Percentiles rank a stretch among this genome's conserved stretches.
phyloP scores from a whole-genome alignment of 2,329 filamentous ascomycete genomes.

The Monilinia aucupariae region DNA sequence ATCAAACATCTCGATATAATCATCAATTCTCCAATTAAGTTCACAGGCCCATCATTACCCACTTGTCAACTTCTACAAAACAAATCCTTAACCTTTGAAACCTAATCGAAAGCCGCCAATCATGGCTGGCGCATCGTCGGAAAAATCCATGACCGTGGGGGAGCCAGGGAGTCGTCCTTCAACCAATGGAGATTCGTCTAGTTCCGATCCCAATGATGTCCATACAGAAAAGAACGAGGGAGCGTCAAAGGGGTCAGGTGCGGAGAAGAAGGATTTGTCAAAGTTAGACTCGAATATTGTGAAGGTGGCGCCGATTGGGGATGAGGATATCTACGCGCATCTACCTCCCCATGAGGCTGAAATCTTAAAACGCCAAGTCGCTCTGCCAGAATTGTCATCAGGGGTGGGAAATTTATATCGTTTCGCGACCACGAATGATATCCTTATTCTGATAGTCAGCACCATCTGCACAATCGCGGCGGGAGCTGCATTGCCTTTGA shows the following conservation, averaged over 20 bases:
- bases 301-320: conserved; percentile 32
- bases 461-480: conserved; percentile 50
- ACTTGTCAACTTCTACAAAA: not conserved
- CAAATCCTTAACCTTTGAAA: not conserved
- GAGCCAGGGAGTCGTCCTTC: conserved; percentile 21
- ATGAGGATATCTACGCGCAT: conserved; percentile 54
- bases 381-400: conserved; percentile 57
- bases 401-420: conserved; percentile 56
- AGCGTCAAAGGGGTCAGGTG: conserved; percentile 51
- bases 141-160: conserved; percentile 28
- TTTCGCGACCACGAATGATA: conserved; percentile 49
- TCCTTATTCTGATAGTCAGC: conserved; percentile 47
- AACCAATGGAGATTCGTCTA: conserved; percentile 23
- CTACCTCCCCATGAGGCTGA: conserved; percentile 60
- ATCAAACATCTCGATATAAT: not conserved
- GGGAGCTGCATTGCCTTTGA: conserved; percentile 54
- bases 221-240: conserved; percentile 33
- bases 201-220: conserved; percentile 22
- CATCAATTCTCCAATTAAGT: no score
- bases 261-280: conserved; percentile 53
- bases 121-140: conserved; percentile 31
- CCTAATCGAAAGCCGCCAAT: conserved; percentile 21
- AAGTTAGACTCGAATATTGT: conserved; percentile 34
- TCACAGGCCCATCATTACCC: not conserved
- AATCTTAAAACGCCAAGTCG: conserved; percentile 63